Evolutionary conservation across 345 rosid genomes (phyloP), one percentile per base, ranked within the genome.

Genomic region (Salix koriyanagi): DNA sequence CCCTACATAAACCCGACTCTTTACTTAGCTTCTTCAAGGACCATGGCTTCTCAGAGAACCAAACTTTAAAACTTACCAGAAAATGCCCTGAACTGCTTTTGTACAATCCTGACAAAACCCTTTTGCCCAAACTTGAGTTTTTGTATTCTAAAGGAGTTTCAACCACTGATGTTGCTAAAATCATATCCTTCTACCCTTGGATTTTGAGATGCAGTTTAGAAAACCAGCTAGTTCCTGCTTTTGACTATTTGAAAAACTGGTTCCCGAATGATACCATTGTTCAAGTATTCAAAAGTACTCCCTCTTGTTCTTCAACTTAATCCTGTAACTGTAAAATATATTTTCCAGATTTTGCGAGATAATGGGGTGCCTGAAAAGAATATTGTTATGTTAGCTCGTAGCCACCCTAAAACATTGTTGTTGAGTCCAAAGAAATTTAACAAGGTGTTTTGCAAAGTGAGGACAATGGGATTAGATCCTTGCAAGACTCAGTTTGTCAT

Each of bases 391-490:
- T 3, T 68, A 12, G 18, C 41, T 37, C 56, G 18, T n/a, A 21
- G 13, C 39, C 32, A 44, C 10, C 66, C 67, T 6, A 14, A 1
- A 26, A 9, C 15, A 5, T 18, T 76, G 61, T 1, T 3, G 10
- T 3, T 10, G 82, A 80, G 73, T 87, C 83, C 15, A 71, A 46
- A 65, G 77, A 81, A 72, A 56, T 56, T 56, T 56, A 56, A 56
- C 26, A 56, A n/a, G 62, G 26, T n/a, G 23, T 8, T 56, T 12
- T 23, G 25, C 26, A 23, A 56, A n/a, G 11, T 56, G 62, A 56
- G 6, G 62, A 23, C 11, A 56, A 89, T 85, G 87, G 94, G 90
- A 8, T 86, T 89, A 42, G 69, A 84, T 30, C 86, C 91, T 2
- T 74, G 42, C 61, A 84, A 83, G 37, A 18, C 79, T 10, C 81